Evolutionary conservation across 176 grass and related monocot species (phyloP), one percentile per base, ranked within the genome.

Genomic region (Ensete ventricosum): DNA sequence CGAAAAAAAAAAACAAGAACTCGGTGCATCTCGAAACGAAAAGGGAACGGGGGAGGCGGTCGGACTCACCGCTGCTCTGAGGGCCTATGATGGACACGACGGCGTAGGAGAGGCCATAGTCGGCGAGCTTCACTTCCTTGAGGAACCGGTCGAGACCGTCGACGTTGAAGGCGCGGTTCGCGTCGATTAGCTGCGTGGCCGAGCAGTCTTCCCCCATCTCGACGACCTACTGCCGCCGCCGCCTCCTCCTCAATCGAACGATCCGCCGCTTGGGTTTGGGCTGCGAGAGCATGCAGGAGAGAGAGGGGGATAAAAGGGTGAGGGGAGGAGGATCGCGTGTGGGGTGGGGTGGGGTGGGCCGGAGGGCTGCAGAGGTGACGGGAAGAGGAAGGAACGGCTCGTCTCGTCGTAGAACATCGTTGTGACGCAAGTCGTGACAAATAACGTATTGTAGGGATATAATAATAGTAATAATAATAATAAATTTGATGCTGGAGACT

Each of bases 51-150:
- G 4, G 0, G 50, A 9, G 17, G 2, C 4, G n/a, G 21, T 2
- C 14, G 23, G 0, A 13, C 88, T 79, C 77, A 96, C 92, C 92
- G 77, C 92, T 96, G 72, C 92, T 88, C 79, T 96, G 92, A 19
- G 92, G 87, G 1, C 92, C 92, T 64, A 96, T 69, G 85, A 96
- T 88, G 76, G 92, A 92, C 78, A 96, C 89, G 50, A 96, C 85
- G 64, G 79, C 85, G 87, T 96, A 96, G 73, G 85, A 96, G 73
- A 96, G 92, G 64, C 92, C 92, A 34, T 76, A 81, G 0, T 74
- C 79, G 1, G 17, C 19, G 50, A 92, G 87, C 50, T 81, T 81
- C 50, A 84, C 25, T 48, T 71, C 81, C 53, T 78, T 84, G 11
- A 83, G 78, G 53, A 96, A 96, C 69, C 78, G 67, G 80, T 79